Base-by-base conservation (phyloP, 345 rosid genomes). In the Psidium guajava region DNA sequence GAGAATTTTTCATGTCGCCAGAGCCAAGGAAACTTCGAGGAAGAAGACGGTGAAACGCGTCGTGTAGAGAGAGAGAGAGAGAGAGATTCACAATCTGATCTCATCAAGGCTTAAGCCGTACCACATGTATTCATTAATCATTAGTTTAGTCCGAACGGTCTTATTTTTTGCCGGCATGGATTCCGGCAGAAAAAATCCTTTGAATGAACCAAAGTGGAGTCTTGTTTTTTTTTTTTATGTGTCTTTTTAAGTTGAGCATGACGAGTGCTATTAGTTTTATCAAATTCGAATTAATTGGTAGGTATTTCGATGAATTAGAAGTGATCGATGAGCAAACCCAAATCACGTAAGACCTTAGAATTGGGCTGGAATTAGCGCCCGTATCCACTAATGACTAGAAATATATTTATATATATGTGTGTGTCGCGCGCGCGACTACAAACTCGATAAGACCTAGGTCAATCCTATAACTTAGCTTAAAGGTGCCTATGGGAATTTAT, bases 341-440 rank as follows among this genome's bases (percentile, higher is more conserved):
- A 69, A 3, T 64, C 5, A 0, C 4, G 77, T 8, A 1, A 5
- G 12, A 6, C 77, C 9, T 20, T 69, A 69, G 10, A 69, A 4
- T 32, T 18, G 24, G 6, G 77, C 0, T 12, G 18, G 32, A 8
- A 32, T 69, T 32, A 16, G 36, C 32, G 77, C 24, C 0, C 0
- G 36, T 22, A 6, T 5, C 0, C 0, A 2, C 1, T 0, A 3
- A 69, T 32, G 13, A 69, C 0, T 18, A 1, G 2, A 69, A 32
- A 32, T 18, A 69, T 36, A 36, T 36, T 2, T 32, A 24, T 32
- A 32, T 18, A 69, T 36, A 36, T 36, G 36, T 32, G 44, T 32
- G 42, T 8, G 13, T 2, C 3, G 2, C 3, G 36, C 12, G 4
- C 5, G 11, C 0, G 0, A 18, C 18, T 13, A 1, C 18, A 14